phyloP scores from a whole-genome alignment of 148 eudicot species.

The Chenopodium berlandieri region DNA sequence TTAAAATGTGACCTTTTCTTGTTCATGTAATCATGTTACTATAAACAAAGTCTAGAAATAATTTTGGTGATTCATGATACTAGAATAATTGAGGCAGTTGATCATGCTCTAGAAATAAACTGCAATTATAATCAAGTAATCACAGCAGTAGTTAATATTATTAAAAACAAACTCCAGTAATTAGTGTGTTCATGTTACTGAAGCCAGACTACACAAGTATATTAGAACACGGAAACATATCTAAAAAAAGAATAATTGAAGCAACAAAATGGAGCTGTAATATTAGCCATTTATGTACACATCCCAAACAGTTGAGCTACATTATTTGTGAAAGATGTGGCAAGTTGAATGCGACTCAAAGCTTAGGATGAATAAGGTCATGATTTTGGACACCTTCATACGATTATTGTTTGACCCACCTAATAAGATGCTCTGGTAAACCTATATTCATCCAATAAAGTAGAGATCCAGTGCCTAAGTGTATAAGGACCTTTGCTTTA shows the following conservation, averaged over 20 bases:
- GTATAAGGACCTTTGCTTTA: constrained; percentile 15
- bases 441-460: constrained; percentile 9
- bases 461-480: constrained; percentile 13
- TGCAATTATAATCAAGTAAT: too few species aligned
- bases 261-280: neutral
- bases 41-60: neutral
- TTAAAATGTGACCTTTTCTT: neutral
- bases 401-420: neutral
- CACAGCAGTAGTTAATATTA: neutral
- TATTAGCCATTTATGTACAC: neutral
- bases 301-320: neutral
- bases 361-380: neutral
- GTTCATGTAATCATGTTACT: neutral
- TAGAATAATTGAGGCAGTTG: too few species aligned
- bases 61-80: neutral
- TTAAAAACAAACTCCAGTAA: neutral
- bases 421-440: constrained; percentile 1
- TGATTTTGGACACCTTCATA: neutral
- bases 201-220: neutral
- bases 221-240: neutral
- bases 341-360: neutral
- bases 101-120: too few species aligned
- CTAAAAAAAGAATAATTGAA: neutral
- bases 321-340: neutral
- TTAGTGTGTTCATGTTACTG: neutral